phyloP scores from a whole-genome alignment of 345 rosid species.

The Ricinus communis region DNA sequence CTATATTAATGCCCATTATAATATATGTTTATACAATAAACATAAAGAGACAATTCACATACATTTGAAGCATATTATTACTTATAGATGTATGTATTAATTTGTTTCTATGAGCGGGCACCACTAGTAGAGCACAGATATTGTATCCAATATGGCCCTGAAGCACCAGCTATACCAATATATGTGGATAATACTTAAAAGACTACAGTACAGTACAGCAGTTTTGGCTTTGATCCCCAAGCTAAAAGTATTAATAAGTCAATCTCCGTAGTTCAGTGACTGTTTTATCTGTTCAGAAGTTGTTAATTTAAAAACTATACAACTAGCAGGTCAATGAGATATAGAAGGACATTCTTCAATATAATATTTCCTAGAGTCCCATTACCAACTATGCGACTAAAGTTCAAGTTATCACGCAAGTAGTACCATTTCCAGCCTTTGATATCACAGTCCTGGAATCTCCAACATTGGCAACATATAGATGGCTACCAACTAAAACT shows the following conservation, averaged over 20 bases:
- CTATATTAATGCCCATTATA: neutral
- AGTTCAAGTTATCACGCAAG: neutral
- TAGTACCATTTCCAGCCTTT: slow-evolving; percentile 82
- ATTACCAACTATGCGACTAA: neutral
- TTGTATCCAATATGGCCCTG: neutral
- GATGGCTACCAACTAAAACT: slow-evolving; percentile 81
- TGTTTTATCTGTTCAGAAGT: neutral
- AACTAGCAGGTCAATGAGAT: neutral
- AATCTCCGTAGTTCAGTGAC: neutral
- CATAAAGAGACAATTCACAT: neutral
- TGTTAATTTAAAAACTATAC: neutral
- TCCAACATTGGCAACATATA: slow-evolving; percentile 98
- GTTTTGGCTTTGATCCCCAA: neutral
- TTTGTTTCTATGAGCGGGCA: neutral
- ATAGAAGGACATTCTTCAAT: neutral
- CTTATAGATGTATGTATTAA: neutral
- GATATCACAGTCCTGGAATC: slow-evolving; percentile 93
- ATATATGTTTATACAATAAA: neutral
- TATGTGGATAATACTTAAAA: neutral
- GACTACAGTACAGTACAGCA: too few relatives aligned
- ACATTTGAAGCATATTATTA: neutral
- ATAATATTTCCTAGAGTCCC: neutral
- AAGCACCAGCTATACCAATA: neutral
- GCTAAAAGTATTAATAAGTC: neutral
- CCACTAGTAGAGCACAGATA: neutral